Conservation (phyloP, 305 asterid genomes). For the Striga hermonthica region DNA sequence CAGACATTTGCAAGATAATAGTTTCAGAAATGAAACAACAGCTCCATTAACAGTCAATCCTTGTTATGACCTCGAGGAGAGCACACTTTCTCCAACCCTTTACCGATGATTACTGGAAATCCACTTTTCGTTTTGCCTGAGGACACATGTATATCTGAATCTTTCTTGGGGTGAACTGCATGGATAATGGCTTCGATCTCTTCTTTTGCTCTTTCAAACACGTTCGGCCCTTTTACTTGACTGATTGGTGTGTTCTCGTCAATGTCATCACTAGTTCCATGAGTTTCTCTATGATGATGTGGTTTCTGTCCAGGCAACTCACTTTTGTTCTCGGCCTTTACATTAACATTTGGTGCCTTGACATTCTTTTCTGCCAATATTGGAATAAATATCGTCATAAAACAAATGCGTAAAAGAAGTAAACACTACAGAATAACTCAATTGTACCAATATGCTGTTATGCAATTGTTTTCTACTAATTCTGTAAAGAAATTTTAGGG, state of each 20-base stretch:
- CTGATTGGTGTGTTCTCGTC: constrained; percentile 48
- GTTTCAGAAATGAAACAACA: constrained; percentile 5
- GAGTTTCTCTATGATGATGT: constrained; percentile 58
- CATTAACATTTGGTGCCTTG: constrained; percentile 32
- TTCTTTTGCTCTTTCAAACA: constrained; percentile 80
- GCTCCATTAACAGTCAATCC: constrained; percentile 29
- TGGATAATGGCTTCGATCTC: constrained; percentile 61
- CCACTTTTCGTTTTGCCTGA: constrained; percentile 38
- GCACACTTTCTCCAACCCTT: constrained; percentile 39
- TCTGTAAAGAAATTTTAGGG: too few species aligned
- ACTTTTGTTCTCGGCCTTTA: constrained; percentile 37
- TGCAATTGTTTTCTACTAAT: too few species aligned
- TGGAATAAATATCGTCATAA: constrained; percentile 17
- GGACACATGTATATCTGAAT: constrained; percentile 26
- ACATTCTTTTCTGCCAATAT: constrained; percentile 37
- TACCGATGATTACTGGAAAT: constrained; percentile 37
- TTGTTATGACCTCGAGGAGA: constrained; percentile 39
- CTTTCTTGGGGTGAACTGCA: constrained; percentile 51
- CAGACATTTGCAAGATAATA: too few species aligned
- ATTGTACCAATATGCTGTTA: too few species aligned
- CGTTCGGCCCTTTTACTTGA: constrained; percentile 53
- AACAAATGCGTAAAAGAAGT: too few species aligned
- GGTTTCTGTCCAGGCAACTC: constrained; percentile 38
- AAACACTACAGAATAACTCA: too few species aligned
- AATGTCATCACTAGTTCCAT: constrained; percentile 54